Conservation (phyloP, 768 basidiomycete genomes). For the Amanita polypyramis region DNA sequence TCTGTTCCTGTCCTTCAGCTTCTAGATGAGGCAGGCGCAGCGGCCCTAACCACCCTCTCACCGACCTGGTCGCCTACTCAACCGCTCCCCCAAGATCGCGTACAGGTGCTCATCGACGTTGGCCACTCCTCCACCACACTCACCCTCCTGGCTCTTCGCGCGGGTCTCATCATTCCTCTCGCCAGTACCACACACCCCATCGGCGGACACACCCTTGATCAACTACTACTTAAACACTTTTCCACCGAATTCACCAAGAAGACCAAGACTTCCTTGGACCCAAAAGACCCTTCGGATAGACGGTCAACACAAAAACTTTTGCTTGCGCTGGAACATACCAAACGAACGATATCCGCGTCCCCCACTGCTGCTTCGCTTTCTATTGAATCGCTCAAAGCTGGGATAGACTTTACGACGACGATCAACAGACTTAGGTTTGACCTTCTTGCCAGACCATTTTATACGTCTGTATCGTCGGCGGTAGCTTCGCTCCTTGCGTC, state of each 20-base stretch:
- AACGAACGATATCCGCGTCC: constrained; percentile 83
- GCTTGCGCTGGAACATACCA: constrained; percentile 89
- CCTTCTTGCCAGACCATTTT: constrained; percentile 50
- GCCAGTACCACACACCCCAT: constrained; percentile 40
- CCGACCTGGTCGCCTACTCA: constrained; percentile 24
- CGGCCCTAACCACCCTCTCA: constrained; percentile 45
- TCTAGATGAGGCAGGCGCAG: constrained; percentile 80
- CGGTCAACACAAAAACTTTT: constrained; percentile 91
- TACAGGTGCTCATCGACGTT: constrained; percentile 72
- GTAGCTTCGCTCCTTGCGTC: constrained; percentile 41
- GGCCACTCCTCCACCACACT: constrained; percentile 66
- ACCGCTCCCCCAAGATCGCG: constrained; percentile 47
- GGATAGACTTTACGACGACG: constrained; percentile 73
- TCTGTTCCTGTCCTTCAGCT: constrained; percentile 81
- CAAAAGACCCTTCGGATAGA: constrained; percentile 48
- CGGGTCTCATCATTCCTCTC: constrained; percentile 62
- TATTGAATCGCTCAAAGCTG: constrained; percentile 91
- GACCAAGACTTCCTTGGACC: constrained; percentile 62
- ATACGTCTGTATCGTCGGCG: constrained; percentile 41
- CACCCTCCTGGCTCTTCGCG: constrained; percentile 60
- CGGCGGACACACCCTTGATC: constrained; percentile 69
- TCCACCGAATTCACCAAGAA: constrained; percentile 96
- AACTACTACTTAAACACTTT: constrained; percentile 82
- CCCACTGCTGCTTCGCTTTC: constrained; percentile 84
- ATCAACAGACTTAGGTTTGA: constrained; percentile 53